These are phyloP conservation scores for Pseudozyma thailandica DNA, from an alignment of 1,284 basidiomycete genomes.

Conservation along the genomic window DNA sequence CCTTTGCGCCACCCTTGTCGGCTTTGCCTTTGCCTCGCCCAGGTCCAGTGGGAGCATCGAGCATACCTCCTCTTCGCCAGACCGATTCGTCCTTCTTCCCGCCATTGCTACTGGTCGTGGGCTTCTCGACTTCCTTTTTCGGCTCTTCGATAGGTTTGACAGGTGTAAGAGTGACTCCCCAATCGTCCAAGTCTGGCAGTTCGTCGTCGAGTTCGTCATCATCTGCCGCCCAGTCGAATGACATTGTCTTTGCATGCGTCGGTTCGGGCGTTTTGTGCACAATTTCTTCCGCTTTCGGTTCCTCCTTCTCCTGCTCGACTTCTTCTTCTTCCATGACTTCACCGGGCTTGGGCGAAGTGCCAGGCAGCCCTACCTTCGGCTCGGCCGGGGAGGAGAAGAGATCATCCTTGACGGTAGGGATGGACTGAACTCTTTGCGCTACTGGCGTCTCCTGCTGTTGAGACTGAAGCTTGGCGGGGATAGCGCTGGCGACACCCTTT, in stretches of 20 bases:
- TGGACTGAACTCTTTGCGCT: constrained; percentile 28
- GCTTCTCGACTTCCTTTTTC: neutral
- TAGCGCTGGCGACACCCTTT: neutral
- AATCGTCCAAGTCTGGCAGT: constrained; percentile 56
- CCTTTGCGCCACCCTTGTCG: neutral
- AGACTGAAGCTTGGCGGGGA: neutral
- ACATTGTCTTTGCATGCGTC: constrained; percentile 10
- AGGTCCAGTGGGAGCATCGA: neutral
- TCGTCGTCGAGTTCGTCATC: constrained; percentile 56
- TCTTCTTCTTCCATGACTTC: neutral
- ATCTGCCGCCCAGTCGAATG: constrained; percentile 59
- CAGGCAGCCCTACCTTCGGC: constrained; percentile 24
- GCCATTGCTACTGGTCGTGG: neutral
- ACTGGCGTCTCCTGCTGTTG: constrained; percentile 20
- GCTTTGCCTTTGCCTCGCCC: neutral
- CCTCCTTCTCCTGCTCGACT: neutral
- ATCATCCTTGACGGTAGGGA: constrained; percentile 33
- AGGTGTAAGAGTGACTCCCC: constrained; percentile 46
- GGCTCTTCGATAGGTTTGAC: constrained; percentile 12
- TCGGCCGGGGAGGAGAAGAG: constrained; percentile 39
- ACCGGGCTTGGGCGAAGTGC: neutral
- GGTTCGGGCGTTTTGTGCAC: constrained; percentile 14
- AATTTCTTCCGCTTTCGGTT: neutral
- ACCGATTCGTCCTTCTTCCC: neutral
- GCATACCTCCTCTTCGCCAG: constrained; percentile 7